Percentiles rank a stretch among this genome's conserved stretches.
Evolutionary conservation across 1,139 yeast species (phyloP).

Genomic region (Debaryomyces coudertii): DNA sequence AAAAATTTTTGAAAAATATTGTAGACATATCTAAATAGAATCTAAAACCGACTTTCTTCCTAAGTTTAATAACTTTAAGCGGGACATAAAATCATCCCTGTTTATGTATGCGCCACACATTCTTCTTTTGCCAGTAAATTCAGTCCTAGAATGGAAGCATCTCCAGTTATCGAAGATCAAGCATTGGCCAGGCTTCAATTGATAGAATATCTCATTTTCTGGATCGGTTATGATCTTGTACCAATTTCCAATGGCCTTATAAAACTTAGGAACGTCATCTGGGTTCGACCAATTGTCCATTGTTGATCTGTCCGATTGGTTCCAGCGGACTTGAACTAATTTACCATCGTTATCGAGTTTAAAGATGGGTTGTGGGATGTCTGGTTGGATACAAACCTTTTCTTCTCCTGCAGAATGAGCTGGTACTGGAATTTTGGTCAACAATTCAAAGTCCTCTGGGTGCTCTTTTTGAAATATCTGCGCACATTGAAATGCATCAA

Average conservation of each 20-base stretch:
- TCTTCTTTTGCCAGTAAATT: conserved; percentile 69
- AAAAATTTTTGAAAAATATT: not conserved
- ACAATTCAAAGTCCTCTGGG: conserved; percentile 59
- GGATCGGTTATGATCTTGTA: conserved; percentile 52
- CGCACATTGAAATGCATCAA: conserved; percentile 72
- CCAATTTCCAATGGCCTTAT: conserved; percentile 65
- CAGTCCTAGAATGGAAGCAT: conserved; percentile 72
- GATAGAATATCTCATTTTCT: conserved; percentile 59
- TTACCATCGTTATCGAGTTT: conserved; percentile 57
- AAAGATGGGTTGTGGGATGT: conserved; percentile 62
- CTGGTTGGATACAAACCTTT: conserved; percentile 66
- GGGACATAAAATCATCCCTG: conserved; percentile 68
- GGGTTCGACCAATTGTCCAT: conserved; percentile 62
- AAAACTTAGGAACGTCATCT: conserved; percentile 57
- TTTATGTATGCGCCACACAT: conserved; percentile 79
- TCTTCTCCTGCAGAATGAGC: conserved; percentile 82
- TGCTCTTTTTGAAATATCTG: conserved; percentile 45
- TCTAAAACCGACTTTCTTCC: conserved; percentile 55
- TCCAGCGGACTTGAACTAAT: conserved; percentile 72
- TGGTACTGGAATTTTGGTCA: conserved; percentile 59
- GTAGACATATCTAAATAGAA: conserved; percentile 14
- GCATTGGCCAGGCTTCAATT: conserved; percentile 68
- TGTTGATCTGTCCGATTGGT: conserved; percentile 71
- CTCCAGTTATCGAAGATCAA: conserved; percentile 79
- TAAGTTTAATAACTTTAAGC: conserved; percentile 53